Evolutionary conservation across 2,329 filamentous ascomycete genomes (phyloP).

Genomic region (Hirsutella thompsonii): DNA sequence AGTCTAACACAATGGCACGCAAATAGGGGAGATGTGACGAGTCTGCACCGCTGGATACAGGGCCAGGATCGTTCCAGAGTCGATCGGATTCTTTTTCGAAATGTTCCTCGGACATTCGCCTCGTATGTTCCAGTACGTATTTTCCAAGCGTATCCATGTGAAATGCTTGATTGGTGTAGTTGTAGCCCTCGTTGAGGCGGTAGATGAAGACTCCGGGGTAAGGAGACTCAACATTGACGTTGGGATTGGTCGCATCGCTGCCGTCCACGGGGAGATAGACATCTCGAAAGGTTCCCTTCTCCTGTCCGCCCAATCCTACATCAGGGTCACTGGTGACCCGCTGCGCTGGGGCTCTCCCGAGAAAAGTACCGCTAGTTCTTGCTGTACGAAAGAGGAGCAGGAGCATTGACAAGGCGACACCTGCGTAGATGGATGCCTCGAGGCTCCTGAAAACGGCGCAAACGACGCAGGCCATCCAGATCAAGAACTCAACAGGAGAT

Average conservation of each 20-base stretch:
- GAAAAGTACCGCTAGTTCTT: constrained; percentile 31
- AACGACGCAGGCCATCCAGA: constrained; percentile 63
- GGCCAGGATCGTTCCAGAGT: constrained; percentile 42
- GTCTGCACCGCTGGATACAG: constrained; percentile 13
- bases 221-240: constrained; percentile 25
- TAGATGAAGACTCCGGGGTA: constrained; percentile 39
- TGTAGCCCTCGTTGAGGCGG: constrained; percentile 37
- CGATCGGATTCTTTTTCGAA: constrained; percentile 27
- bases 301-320: background rate
- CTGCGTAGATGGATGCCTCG: constrained; percentile 37
- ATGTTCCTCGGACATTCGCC: constrained; percentile 23
- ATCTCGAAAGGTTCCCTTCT: constrained; percentile 10
- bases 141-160: constrained; percentile 29
- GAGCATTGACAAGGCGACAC: constrained; percentile 27
- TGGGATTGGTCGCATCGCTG: constrained; percentile 30
- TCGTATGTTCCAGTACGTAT: constrained; percentile 26
- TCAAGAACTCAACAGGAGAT: constrained; percentile 58
- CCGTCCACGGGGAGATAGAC: constrained; percentile 28
- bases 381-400: constrained; percentile 32
- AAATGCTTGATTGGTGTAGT: constrained; percentile 36
- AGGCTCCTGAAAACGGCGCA: constrained; percentile 35
- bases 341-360: constrained; percentile 22
- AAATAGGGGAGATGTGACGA: constrained; percentile 29
- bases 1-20: constrained; percentile 43
- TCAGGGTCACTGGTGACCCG: constrained; percentile 4